Conservation (phyloP, 2,329 filamentous ascomycete genomes). For the Arthrinium puccinioides region DNA sequence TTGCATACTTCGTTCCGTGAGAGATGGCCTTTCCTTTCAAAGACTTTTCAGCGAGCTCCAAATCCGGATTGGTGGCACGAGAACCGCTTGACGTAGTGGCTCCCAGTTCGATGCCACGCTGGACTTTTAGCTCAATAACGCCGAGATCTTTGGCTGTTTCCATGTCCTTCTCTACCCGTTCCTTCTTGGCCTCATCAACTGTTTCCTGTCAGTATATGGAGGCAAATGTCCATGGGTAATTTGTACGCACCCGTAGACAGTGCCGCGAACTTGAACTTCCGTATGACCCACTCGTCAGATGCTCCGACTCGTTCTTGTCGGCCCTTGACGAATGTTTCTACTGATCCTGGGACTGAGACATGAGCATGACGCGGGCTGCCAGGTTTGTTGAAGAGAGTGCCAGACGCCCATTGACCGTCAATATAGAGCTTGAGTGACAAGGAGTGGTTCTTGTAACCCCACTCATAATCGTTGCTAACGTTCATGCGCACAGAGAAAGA, state of each 20-base stretch:
- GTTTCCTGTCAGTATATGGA: not conserved
- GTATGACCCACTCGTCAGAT: conserved; percentile 5
- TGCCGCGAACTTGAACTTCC: conserved; percentile 17
- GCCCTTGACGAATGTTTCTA: not conserved
- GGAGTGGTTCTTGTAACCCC: conserved; percentile 14
- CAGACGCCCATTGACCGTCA: conserved; percentile 13
- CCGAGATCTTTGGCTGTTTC: conserved; percentile 16
- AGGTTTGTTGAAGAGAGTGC: not conserved
- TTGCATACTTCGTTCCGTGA: conserved; percentile 24
- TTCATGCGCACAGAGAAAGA: conserved; percentile 15
- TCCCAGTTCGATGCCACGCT: conserved; percentile 5
- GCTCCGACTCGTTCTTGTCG: not conserved
- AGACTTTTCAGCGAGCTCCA: conserved; percentile 24
- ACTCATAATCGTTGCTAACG: conserved; percentile 14
- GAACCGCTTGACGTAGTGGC: not conserved
- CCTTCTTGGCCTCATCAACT: conserved; percentile 17
- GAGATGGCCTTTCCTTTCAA: conserved; percentile 26
- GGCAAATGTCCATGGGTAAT: too few relatives aligned
- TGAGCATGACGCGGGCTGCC: not conserved
- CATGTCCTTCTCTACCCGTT: conserved; percentile 17
- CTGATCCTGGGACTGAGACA: not conserved
- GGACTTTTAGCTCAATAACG: conserved; percentile 16
- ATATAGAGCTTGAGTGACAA: conserved; percentile 11
- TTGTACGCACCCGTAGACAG: conserved; percentile 18
- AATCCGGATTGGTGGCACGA: not conserved